Evolutionary conservation across 2,329 filamentous ascomycete species (phyloP).

Genomic region (Penicillium sp.): DNA sequence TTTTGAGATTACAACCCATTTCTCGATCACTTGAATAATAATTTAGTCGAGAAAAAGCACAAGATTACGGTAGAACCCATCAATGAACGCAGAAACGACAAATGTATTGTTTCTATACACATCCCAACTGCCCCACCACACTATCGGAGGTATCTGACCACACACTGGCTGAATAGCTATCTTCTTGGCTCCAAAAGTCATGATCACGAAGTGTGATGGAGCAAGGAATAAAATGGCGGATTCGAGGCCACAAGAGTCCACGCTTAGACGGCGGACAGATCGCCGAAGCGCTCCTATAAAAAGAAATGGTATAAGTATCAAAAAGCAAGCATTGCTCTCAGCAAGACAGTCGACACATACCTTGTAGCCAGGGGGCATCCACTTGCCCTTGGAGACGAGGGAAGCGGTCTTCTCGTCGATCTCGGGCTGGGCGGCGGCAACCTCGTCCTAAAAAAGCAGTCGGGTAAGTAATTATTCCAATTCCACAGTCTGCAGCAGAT

Average conservation of each 20-base stretch:
- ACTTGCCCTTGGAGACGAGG: slow-evolving; percentile 96
- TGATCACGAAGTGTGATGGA: slow-evolving; percentile 32
- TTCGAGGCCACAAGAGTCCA: slow-evolving; percentile 26
- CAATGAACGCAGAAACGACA: slow-evolving; percentile 30
- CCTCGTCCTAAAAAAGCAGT: slow-evolving; percentile 69
- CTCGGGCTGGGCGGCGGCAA: slow-evolving; percentile 88
- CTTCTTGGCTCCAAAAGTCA: slow-evolving; percentile 32
- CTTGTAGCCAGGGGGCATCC: slow-evolving; percentile 98
- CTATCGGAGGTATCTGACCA: slow-evolving; percentile 26
- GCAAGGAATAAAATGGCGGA: slow-evolving; percentile 35
- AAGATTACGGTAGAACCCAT: neutral
- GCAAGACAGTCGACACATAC: slow-evolving; percentile 53
- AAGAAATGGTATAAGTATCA: slow-evolving; percentile 18
- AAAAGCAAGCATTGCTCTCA: neutral
- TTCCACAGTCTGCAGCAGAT: neutral
- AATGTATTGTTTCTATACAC: slow-evolving; percentile 45
- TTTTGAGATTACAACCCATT: neutral
- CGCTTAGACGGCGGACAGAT: slow-evolving; percentile 87
- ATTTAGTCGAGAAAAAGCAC: neutral
- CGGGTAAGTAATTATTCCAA: slow-evolving; percentile 12
- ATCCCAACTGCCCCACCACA: slow-evolving; percentile 34
- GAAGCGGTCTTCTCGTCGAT: slow-evolving; percentile 96
- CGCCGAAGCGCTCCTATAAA: slow-evolving; percentile 93
- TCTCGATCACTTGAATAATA: neutral
- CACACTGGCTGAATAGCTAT: slow-evolving; percentile 22